phyloP scores from a whole-genome alignment of 495 filamentous ascomycete genomes.

The Echria macrotheca region DNA sequence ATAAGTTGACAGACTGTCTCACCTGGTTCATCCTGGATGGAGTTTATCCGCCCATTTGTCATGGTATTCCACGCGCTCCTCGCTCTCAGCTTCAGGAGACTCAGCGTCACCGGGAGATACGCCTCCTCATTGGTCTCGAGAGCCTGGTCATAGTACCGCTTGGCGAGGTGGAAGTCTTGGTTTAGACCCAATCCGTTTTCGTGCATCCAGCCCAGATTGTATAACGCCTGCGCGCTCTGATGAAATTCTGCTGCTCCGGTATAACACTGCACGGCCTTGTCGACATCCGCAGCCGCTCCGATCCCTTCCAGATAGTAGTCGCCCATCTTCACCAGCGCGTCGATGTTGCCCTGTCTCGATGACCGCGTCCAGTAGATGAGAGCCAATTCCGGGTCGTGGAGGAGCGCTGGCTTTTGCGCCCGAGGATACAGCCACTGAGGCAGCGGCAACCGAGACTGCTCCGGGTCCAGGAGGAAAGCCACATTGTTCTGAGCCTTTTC shows the following conservation, averaged over 20 bases:
- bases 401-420: conserved; percentile 41
- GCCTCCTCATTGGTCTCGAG: conserved; percentile 87
- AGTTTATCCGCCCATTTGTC: conserved; percentile 81
- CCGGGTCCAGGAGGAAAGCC: conserved; percentile 81
- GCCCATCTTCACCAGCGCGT: conserved; percentile 95
- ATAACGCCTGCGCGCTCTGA: conserved; percentile 90
- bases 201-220: conserved; percentile 99
- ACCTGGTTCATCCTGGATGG: conserved; percentile 85
- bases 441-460: conserved; percentile 49
- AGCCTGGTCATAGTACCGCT: conserved; percentile 90
- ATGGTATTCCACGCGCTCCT: conserved; percentile 91
- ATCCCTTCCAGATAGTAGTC: conserved; percentile 87
- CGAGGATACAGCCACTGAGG: conserved; percentile 32
- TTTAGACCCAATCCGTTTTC: conserved; percentile 91
- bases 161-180: conserved; percentile 96
- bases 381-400: conserved; percentile 70
- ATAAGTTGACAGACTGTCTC: no score
- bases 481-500: conserved; percentile 92
- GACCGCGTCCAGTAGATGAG: conserved; percentile 96
- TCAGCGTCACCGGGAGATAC: conserved; percentile 88
- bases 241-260: conserved; percentile 83
- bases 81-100: conserved; percentile 75
- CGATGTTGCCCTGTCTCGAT: conserved; percentile 86
- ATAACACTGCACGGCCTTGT: conserved; percentile 92
- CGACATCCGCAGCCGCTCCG: conserved; percentile 65